Conservation (phyloP, 148 eudicot species). For the Camellia granthamiana region DNA sequence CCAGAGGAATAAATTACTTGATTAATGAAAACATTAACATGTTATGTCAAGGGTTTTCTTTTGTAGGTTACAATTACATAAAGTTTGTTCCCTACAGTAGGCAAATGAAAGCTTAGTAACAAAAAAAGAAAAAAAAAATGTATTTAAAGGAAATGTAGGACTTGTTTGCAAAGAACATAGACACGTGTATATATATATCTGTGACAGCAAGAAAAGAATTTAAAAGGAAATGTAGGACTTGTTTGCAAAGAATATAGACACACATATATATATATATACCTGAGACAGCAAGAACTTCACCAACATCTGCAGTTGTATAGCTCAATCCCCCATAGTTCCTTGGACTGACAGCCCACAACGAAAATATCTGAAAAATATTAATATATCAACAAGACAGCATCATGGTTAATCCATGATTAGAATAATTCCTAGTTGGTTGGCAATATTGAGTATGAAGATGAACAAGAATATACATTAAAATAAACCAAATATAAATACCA, state of each 20-base stretch:
- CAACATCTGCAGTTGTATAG: slow-evolving; percentile 52
- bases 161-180: background rate
- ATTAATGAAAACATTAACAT: background rate
- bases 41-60: background rate
- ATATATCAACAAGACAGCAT: background rate
- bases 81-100: background rate
- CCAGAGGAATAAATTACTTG: background rate
- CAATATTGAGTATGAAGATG: background rate
- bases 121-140: background rate
- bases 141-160: background rate
- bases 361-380: slow-evolving; percentile 46
- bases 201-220: slow-evolving; percentile 44
- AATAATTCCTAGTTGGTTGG: background rate
- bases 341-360: slow-evolving; percentile 69
- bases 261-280: slow-evolving; percentile 25
- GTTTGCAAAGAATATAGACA: background rate
- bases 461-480: background rate
- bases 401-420: background rate
- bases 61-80: background rate
- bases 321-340: slow-evolving; percentile 50
- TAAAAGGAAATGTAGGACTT: background rate
- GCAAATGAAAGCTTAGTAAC: background rate
- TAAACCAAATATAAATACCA: background rate
- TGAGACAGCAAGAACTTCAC: slow-evolving; percentile 64
- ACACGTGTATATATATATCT: slow-evolving; percentile 13